Evolutionary conservation across 352 stramenopile genomes (phyloP).

Genomic region (Globisporangium orthogonon): DNA sequence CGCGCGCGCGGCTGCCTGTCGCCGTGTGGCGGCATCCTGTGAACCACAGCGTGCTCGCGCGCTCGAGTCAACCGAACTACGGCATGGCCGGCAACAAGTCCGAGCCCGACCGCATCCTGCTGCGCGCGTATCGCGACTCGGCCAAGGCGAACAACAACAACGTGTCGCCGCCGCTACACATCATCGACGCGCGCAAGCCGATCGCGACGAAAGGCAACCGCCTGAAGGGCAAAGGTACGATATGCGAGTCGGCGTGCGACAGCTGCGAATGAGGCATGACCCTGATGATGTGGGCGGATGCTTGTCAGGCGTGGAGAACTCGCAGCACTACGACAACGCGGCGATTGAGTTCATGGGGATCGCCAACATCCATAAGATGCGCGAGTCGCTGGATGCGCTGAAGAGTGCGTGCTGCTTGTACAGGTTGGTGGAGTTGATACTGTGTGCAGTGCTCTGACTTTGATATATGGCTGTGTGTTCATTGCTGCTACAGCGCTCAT

Average conservation of each 20-base stretch:
- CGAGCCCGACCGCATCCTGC: constrained; percentile 87
- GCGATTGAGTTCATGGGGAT: constrained; percentile 98
- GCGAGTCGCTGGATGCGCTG: constrained; percentile 89
- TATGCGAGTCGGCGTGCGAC: too few relatives aligned
- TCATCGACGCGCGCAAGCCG: constrained; percentile 77
- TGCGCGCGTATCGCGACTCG: constrained; percentile 82
- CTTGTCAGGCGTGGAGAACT: constrained; percentile 91
- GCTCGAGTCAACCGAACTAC: constrained; percentile 94
- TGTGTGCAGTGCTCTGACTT: not conserved
- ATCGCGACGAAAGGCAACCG: constrained; percentile 81
- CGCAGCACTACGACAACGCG: constrained; percentile 93
- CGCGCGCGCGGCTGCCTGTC: constrained; percentile 87
- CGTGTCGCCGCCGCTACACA: constrained; percentile 70
- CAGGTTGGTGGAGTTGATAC: too few relatives aligned
- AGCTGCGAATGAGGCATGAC: too few relatives aligned
- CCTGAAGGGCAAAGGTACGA: constrained; percentile 72
- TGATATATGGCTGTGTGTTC: not conserved
- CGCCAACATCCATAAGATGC: constrained; percentile 99
- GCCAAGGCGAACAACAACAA: constrained; percentile 71
- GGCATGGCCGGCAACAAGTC: constrained; percentile 94
- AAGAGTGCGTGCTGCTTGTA: constrained; percentile 34
- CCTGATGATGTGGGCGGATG: not conserved
- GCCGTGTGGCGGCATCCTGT: constrained; percentile 90
- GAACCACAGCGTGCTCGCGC: constrained; percentile 92
- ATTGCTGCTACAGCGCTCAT: constrained; percentile 43